Evolutionary conservation across 768 basidiomycete species (phyloP).

Genomic region (Leccinum variicolor): DNA sequence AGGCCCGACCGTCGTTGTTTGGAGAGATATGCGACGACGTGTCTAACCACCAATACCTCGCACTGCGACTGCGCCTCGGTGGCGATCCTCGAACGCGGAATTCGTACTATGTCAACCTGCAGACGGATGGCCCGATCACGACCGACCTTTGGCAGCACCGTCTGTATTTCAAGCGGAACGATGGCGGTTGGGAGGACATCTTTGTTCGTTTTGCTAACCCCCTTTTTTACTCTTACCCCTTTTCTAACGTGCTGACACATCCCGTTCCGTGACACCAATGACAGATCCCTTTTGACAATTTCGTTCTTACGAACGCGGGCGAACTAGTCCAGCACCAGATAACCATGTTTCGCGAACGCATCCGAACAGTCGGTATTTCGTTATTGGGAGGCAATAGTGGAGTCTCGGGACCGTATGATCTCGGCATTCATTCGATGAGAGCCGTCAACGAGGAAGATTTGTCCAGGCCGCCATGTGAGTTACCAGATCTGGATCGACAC

Average conservation of each 20-base stretch:
- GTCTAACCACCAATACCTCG: constrained; percentile 75
- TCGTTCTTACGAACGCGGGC: constrained; percentile 72
- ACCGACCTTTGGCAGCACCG: constrained; percentile 95
- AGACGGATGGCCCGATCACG: constrained; percentile 77
- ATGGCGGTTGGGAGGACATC: constrained; percentile 77
- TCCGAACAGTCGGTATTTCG: constrained; percentile 84
- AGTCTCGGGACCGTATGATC: constrained; percentile 71
- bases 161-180: constrained; percentile 67
- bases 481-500: neutral
- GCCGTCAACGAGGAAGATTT: constrained; percentile 77
- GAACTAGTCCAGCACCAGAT: constrained; percentile 69
- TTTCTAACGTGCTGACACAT: constrained; percentile 2
- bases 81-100: constrained; percentile 75
- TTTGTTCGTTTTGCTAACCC: constrained; percentile 51
- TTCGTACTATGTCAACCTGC: constrained; percentile 92
- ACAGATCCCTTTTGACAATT: constrained; percentile 79
- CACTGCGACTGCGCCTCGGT: constrained; percentile 71
- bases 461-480: constrained; percentile 31
- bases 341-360: constrained; percentile 66
- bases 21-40: constrained; percentile 85
- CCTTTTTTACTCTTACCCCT: neutral
- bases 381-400: constrained; percentile 82
- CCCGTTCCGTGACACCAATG: neutral
- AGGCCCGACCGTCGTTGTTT: constrained; percentile 81
- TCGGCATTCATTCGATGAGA: constrained; percentile 77